Base-by-base conservation (phyloP, 257 asterid genomes). In the Nicotiana knightiana region DNA sequence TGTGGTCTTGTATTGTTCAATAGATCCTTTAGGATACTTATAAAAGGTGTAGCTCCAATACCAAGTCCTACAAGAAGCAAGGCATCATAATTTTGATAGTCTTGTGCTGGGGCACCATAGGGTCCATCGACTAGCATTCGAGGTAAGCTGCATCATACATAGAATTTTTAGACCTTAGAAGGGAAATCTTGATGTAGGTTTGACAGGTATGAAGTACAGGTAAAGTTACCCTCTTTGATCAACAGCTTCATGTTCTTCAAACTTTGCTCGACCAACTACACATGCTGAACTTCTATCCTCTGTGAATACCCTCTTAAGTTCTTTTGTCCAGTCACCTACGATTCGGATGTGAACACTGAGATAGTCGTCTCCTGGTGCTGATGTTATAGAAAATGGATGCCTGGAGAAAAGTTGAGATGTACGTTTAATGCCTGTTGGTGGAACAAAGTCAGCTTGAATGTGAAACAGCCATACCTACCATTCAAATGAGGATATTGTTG, bases 351-450 rank as follows among this genome's bases (percentile, higher is more conserved):
- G 96, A 77, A 95, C 95, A 62, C 97, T 93, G 32, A 93, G 85
- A 86, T 91, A 88, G 86, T 93, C 83, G 87, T 95, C 98, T 71
- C 92, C 97, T 35, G 98, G 98, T 67, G 98, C 98, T 83, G 98
- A 95, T 81, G 97, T 95, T 46, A 95, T 88, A 67, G 98, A 95
- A 93, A 95, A 95, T 67, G 98, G 98, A 88, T 95, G 98, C 97
- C 98, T 95, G 93, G 71, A 85, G 33, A 61, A 67, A 71, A 11
- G 24, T 46, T 71, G 21, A 71, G 12, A 46, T 24, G 3, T 12
- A 46, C 6, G 59, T 71, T 71, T 17, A 46, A 12, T 46, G 21
- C 59, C 37, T 43, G 21, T 6, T 3, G 24, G 6, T 53, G 78
- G 18, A 46, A 53, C 21, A 21, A 26, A 39, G 18, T 26, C 21